Evolutionary conservation across 441 rosid genomes (phyloP).

Genomic region (Adansonia grandidieri): DNA sequence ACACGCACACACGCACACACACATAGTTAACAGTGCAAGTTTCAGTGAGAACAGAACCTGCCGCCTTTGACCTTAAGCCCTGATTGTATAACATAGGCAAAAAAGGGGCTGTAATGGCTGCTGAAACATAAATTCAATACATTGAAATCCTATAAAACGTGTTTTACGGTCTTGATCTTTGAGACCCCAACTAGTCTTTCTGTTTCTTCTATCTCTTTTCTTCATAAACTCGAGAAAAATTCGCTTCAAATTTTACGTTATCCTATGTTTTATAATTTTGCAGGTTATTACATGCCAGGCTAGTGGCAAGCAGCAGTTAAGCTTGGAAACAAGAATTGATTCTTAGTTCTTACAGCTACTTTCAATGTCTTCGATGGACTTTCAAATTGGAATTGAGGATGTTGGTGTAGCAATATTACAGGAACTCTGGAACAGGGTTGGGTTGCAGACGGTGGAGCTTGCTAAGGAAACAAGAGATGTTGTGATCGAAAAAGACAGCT

Average conservation of each 20-base stretch:
- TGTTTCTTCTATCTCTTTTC: not conserved
- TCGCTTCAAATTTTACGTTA: not conserved
- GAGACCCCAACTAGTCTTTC: not conserved
- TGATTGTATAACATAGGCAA: not conserved
- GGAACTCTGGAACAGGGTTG: conserved; percentile 47
- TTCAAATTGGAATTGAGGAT: conserved; percentile 36
- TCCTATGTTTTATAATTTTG: not conserved
- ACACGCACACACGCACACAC: too few species aligned
- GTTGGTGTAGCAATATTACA: conserved; percentile 41
- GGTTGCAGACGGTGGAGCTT: conserved; percentile 39
- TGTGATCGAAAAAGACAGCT: conserved; percentile 40
- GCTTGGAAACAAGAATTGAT: not conserved
- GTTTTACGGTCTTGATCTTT: not conserved
- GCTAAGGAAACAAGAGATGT: conserved; percentile 45
- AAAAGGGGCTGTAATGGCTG: not conserved
- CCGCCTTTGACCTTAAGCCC: too few species aligned
- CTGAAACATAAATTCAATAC: not conserved
- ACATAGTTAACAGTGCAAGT: not conserved
- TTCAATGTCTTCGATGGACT: conserved; percentile 20
- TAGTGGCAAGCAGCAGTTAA: not conserved
- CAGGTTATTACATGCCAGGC: not conserved
- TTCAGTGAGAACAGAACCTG: not conserved
- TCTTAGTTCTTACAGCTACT: not conserved
- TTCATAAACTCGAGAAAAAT: not conserved
- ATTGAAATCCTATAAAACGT: not conserved